phyloP scores from a whole-genome alignment of 2,329 filamentous ascomycete genomes.

The Aspergillus tanneri region DNA sequence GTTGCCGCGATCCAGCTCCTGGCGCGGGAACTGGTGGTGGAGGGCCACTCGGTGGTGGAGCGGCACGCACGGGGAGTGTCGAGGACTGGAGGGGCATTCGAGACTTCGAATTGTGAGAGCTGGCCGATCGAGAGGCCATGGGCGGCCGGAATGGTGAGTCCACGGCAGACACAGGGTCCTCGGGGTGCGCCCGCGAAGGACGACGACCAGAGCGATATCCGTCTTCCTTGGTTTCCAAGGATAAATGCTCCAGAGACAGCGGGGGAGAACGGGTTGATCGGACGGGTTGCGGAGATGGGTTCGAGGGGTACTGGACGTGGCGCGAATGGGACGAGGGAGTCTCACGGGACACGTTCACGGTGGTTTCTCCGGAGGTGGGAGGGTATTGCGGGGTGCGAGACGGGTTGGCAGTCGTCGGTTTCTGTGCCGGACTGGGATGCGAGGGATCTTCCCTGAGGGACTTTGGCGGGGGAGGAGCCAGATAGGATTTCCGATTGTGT shows the following conservation, averaged over 20 bases:
- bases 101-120: constrained; percentile 37
- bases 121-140: constrained; percentile 42
- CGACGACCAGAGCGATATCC: constrained; percentile 30
- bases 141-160: constrained; percentile 39
- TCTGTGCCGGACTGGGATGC: constrained; percentile 38
- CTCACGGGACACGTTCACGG: constrained; percentile 51
- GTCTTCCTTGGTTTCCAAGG: constrained; percentile 41
- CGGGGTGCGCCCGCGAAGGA: constrained; percentile 29
- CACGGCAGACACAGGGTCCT: constrained; percentile 40
- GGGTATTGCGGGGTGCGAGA: constrained; percentile 41
- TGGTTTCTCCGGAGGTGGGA: constrained; percentile 71
- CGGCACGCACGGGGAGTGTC: constrained; percentile 64
- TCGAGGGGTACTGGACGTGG: constrained; percentile 23
- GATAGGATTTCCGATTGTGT: constrained; percentile 92
- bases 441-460: constrained; percentile 60
- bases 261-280: constrained; percentile 34
- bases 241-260: constrained; percentile 46
- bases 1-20: constrained; percentile 28
- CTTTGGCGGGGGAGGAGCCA: constrained; percentile 77
- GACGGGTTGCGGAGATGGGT: constrained; percentile 21
- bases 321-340: constrained; percentile 24
- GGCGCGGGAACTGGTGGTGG: constrained; percentile 57
- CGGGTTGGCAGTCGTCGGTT: constrained; percentile 25
- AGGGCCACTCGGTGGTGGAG: constrained; percentile 56
- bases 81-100: constrained; percentile 51